Evolutionary conservation across 345 rosid genomes (phyloP).

Genomic region (Anastatica hierochuntica): DNA sequence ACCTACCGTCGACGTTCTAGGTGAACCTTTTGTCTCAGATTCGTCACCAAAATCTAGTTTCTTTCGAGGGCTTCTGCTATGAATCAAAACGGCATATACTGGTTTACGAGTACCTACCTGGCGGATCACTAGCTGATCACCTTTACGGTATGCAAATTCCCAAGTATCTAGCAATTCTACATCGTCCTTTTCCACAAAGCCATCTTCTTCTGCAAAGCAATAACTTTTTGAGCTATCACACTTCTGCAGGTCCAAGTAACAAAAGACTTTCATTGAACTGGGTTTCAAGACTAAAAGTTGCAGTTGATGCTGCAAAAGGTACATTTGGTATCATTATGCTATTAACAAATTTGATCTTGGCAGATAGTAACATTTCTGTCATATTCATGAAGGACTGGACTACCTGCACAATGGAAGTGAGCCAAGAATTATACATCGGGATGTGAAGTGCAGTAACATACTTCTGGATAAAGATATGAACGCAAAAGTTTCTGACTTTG

Average conservation of each 20-base stretch:
- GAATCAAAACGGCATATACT: slow-evolving; percentile 84
- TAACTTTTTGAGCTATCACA: background rate
- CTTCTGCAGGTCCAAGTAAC: slow-evolving; percentile 43
- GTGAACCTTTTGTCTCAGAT: slow-evolving; percentile 71
- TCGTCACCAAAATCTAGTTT: slow-evolving; percentile 78
- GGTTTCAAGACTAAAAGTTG: slow-evolving; percentile 83
- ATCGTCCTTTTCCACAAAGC: background rate
- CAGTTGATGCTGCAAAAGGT: slow-evolving; percentile 96
- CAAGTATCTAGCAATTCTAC: background rate
- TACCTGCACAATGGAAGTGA: slow-evolving; percentile 84
- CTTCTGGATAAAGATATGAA: slow-evolving; percentile 77
- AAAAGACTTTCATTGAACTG: slow-evolving; percentile 56
- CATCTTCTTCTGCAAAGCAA: background rate
- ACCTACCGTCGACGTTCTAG: slow-evolving; percentile 25
- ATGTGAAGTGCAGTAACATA: slow-evolving; percentile 80
- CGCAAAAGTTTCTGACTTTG: slow-evolving; percentile 33
- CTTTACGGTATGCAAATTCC: slow-evolving; percentile 54
- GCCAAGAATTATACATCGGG: slow-evolving; percentile 83
- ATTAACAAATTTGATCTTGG: background rate
- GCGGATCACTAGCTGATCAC: slow-evolving; percentile 83
- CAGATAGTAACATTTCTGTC: slow-evolving; percentile 1
- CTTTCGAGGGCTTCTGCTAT: slow-evolving; percentile 73
- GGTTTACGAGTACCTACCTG: slow-evolving; percentile 74
- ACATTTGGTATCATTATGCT: background rate
- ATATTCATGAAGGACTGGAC: slow-evolving; percentile 56